These are phyloP conservation scores for Fusarium nygamai DNA, from an alignment of 2,329 filamentous ascomycete species.

Conservation along the genomic window DNA sequence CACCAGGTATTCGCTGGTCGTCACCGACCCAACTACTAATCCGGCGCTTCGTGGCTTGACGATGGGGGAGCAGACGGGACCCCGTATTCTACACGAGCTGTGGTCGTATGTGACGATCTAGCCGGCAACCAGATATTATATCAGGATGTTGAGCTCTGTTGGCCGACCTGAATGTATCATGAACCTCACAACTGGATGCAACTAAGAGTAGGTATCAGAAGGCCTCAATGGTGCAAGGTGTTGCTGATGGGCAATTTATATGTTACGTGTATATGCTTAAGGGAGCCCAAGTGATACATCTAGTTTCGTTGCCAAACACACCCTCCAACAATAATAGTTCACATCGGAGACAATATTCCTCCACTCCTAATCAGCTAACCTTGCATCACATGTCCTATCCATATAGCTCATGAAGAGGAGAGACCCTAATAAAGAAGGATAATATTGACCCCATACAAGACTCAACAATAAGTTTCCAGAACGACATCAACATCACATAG, in stretches of 20 bases:
- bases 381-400: neutral
- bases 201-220: no score
- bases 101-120: slow-evolving; percentile 32
- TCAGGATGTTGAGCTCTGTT: neutral
- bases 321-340: neutral
- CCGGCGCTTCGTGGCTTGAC: slow-evolving; percentile 36
- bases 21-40: slow-evolving; percentile 41
- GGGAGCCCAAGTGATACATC: neutral
- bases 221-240: neutral
- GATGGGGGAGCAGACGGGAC: slow-evolving; percentile 38
- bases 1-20: slow-evolving; percentile 38
- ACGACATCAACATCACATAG: neutral
- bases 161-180: neutral
- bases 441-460: neutral
- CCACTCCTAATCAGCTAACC: neutral
- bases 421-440: no score
- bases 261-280: neutral
- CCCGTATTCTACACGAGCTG: slow-evolving; percentile 37
- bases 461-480: neutral
- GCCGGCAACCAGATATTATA: neutral
- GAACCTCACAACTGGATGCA: no score
- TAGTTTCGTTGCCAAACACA: neutral
- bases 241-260: neutral
- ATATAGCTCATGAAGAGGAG: neutral
- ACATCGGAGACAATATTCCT: neutral